Base-by-base conservation (phyloP, 345 rosid species). In the Citrus inodora region DNA sequence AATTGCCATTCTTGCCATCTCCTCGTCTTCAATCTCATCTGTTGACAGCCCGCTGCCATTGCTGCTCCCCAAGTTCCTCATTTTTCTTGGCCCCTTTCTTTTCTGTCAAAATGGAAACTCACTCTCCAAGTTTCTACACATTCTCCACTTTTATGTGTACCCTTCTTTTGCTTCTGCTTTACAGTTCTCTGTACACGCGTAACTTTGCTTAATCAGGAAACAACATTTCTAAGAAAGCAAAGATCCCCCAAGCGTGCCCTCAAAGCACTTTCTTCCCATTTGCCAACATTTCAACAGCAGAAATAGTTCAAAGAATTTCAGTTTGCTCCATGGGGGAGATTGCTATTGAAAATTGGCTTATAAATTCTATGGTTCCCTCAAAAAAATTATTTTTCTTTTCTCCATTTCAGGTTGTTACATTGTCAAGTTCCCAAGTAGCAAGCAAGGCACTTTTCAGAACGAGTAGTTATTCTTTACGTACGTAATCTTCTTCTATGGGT, bases 21-120 rank as follows among this genome's bases (percentile, higher is more conserved):
- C 94, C 22, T 85, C 91, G 0, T 87, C 93, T 69, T 83, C 89
- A 16, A 83, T 87, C 60, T 88, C 92, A 25, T 87, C 95, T 72
- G 82, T 77, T 46, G 92, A 79, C 55, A 78, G 71, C 82, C 85
- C 89, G 55, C 83, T 88, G 58, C 85, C 86, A 30, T 85, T 62
- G 19, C 66, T 28, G 70, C 84, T 73, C 13, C 78, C 83, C 32
- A 71, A 48, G 63, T 38, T 83, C 78, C 37, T 81, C 82, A 80
- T 75, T 74, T 46, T 55, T 71, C 56, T 38, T 28, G 62, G 14
- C 16, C 35, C 1, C 33, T 32, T 32, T 5, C 1, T 42, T 6
- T 4, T 70, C 14, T 3, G 7, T 25, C 7, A 21, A 24, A 40
- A 25, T 40, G 56, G 35, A 51, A 70, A 30, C 2, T 71, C 40